Percentiles rank a stretch among this genome's conserved stretches.
Evolutionary conservation across 805 yeast genomes (phyloP).

Genomic region (Yarrowia phangngaensis): DNA sequence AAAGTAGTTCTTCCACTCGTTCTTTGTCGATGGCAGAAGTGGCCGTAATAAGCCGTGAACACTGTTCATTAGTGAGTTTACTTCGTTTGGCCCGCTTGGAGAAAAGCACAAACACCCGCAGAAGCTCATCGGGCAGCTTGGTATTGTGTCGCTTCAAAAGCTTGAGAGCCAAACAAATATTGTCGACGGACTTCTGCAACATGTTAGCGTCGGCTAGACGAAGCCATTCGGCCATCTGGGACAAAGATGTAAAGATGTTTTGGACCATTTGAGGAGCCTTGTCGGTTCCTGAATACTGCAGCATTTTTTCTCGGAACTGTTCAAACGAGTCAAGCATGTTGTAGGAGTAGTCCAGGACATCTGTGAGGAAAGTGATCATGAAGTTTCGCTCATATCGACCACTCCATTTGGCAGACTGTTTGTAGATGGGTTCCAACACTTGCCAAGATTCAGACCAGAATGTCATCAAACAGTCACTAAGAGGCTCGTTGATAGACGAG

Average conservation of each 20-base stretch:
- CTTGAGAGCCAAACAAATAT: constrained; percentile 42
- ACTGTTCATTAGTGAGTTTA: constrained; percentile 23
- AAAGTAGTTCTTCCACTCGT: constrained; percentile 16
- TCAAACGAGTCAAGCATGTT: constrained; percentile 62
- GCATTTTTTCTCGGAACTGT: constrained; percentile 37
- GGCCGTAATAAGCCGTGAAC: constrained; percentile 13
- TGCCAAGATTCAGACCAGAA: constrained; percentile 76
- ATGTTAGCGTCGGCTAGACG: constrained; percentile 76
- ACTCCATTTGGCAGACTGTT: constrained; percentile 74
- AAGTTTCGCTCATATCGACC: constrained; percentile 50
- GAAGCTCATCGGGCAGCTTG: constrained; percentile 50
- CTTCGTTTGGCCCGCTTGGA: constrained; percentile 12
- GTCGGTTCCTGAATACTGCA: constrained; percentile 13
- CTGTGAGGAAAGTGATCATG: constrained; percentile 79
- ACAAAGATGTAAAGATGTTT: constrained; percentile 54
- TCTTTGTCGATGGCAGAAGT: constrained; percentile 4
- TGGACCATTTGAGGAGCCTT: constrained; percentile 39
- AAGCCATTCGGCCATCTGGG: constrained; percentile 71
- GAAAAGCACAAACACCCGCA: constrained; percentile 3
- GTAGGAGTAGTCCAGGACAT: constrained; percentile 74
- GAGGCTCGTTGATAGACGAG: constrained; percentile 34
- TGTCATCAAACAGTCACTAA: constrained; percentile 37
- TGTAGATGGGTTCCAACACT: constrained; percentile 64
- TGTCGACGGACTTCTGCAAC: constrained; percentile 64
- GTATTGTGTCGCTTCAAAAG: constrained; percentile 53